These are phyloP conservation scores for Cenchrus fungigraminus DNA, from an alignment of 176 grass and related monocot genomes.

Conservation along the genomic window DNA sequence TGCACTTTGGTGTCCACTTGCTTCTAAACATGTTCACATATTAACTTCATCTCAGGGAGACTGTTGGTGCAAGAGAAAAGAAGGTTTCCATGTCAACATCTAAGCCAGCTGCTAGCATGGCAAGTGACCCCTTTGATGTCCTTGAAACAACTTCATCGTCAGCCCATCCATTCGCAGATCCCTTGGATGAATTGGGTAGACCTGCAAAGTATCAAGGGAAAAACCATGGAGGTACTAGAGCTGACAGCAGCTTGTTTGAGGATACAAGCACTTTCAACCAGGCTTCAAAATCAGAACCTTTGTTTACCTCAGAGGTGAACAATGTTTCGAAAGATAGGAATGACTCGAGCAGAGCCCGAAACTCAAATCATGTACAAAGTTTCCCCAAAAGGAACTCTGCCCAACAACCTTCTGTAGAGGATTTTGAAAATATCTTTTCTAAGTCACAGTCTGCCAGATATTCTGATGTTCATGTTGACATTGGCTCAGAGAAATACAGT, in stretches of 20 bases:
- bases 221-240: conserved; percentile 33
- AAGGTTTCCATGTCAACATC: conserved; percentile 52
- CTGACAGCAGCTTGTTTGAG: conserved; percentile 57
- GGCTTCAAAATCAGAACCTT: conserved; percentile 54
- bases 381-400: conserved; percentile 51
- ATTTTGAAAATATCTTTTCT: conserved; percentile 75
- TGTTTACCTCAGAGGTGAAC: conserved; percentile 58
- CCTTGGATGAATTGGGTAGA: conserved; percentile 62
- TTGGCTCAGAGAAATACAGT: conserved; percentile 55
- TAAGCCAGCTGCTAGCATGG: conserved; percentile 52
- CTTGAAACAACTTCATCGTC: conserved; percentile 74
- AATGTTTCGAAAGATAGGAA: conserved; percentile 50
- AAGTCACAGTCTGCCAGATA: conserved; percentile 52
- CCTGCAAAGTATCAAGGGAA: conserved; percentile 53
- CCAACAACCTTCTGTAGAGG: conserved; percentile 54
- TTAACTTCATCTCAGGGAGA: conserved; percentile 51
- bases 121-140: conserved; percentile 78
- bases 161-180: conserved; percentile 51
- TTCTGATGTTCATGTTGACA: conserved; percentile 62
- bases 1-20: neutral
- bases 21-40: neutral
- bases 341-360: conserved; percentile 37
- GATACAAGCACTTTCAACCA: conserved; percentile 55
- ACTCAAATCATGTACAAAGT: conserved; percentile 55
- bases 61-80: conserved; percentile 50